Conservation (phyloP, 345 rosid species). For the Dovyalis caffra region DNA sequence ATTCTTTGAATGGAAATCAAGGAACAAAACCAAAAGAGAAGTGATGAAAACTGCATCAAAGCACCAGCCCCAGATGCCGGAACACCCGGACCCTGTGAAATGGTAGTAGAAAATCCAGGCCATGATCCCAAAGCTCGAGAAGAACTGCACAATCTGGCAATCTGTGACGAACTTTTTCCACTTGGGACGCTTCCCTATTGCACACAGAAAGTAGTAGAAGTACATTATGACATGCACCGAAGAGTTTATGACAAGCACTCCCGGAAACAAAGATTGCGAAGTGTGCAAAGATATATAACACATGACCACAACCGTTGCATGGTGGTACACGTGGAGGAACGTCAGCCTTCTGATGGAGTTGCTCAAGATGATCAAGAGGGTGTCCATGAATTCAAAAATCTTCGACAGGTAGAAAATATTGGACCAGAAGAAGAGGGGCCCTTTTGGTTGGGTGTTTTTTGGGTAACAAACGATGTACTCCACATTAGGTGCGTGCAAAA, state of each 20-base stretch:
- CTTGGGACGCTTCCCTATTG: slow-evolving; percentile 48
- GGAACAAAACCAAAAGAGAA: slow-evolving; percentile 53
- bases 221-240: slow-evolving; percentile 63
- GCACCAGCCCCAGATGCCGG: slow-evolving; percentile 58
- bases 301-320: slow-evolving; percentile 54
- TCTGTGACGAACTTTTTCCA: slow-evolving; percentile 69
- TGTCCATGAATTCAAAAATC: slow-evolving; percentile 53
- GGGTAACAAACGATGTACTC: slow-evolving; percentile 50
- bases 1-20: slow-evolving; percentile 49
- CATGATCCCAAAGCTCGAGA: slow-evolving; percentile 41
- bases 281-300: slow-evolving; percentile 48
- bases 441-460: slow-evolving; percentile 34
- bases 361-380: slow-evolving; percentile 50
- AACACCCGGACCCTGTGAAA: slow-evolving; percentile 50
- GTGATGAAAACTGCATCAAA: slow-evolving; percentile 46
- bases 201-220: slow-evolving; percentile 46
- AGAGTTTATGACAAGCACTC: slow-evolving; percentile 49
- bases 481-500: slow-evolving; percentile 23
- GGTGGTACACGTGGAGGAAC: slow-evolving; percentile 75
- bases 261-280: slow-evolving; percentile 51
- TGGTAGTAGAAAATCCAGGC: slow-evolving; percentile 41
- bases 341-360: slow-evolving; percentile 46
- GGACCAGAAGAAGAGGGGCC: slow-evolving; percentile 69
- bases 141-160: slow-evolving; percentile 60
- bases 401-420: slow-evolving; percentile 64